Evolutionary conservation across 2,329 filamentous ascomycete genomes (phyloP), one percentile per base, ranked within the genome.

Genomic region (Pestalotiopsis fici): DNA sequence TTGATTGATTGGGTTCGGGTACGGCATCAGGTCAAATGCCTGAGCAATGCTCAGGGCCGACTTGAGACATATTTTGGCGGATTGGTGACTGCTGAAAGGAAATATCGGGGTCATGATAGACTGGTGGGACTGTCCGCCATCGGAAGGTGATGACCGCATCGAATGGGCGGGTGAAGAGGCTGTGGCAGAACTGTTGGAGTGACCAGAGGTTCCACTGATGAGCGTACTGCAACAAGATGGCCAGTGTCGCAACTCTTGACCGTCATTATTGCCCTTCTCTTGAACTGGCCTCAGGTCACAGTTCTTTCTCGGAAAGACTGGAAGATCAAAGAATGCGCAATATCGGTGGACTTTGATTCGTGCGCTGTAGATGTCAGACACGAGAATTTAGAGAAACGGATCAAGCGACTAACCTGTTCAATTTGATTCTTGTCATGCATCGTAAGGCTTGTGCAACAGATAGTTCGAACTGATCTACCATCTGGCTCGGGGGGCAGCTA

Each of bases 331-430:
- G 72, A 87, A 87, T 9, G 85, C 85, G 68, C 80, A 82, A 71
- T 85, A 86, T 1, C 85, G 81, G 69, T 87, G 84, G 3, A 86
- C 72, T 70, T 86, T 86, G 69, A 86, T 85, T 15, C 83, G 77
- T 12, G 84, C 83, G 72, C 84, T 86, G 59, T 18, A 59, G 64
- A 31, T 27, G 63, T 65, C 28, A 55, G 61, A 35, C 25, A 9
- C 23, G 39, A 59, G 50, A 18, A 3, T 28, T 15, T 7, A 18
- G 25, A 37, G 35, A 37, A n/a, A 13, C n/a, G n/a, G 23, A 11
- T 15, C 15, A 25, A 23, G 47, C 65, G 1, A 65, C 72, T 59
- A 72, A 80, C 82, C 82, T 85, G 71, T 86, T 85, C 21, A 86
- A 69, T 69, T 86, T 86, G 66, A 86, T 85, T 13, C 79, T 78